Base-by-base conservation (phyloP, 139 green algal genomes). In the Picochlorum sp. region DNA sequence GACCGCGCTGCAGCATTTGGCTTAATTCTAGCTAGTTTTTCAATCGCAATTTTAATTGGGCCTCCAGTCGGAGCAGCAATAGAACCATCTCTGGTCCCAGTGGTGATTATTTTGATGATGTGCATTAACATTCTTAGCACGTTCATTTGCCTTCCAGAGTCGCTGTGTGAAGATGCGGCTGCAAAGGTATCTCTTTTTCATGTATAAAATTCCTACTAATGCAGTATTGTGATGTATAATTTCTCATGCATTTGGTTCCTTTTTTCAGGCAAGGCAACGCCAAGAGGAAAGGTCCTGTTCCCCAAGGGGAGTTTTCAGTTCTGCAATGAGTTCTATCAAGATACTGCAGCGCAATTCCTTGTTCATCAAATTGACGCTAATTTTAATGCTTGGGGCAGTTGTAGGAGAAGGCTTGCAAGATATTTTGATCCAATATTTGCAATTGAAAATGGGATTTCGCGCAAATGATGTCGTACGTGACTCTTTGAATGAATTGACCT, bases 391-490 rank as follows among this genome's bases (percentile, higher is more conserved):
- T 30, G 33, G 41, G 9, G 67, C 64, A 5, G 50, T 82, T 31
- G 64, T 75, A 16, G 44, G 6, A 59, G 79, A 85, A 51, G 76
- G 74, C 6, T n/a, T 83, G 49, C 67, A 81, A 26, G 83, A 88
- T 57, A 65, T 88, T 49, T 56, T 91, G 20, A 57, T 84, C 9
- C 84, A 93, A 68, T 93, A 92, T 70, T 68, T 92, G 16, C 82
- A 93, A 72, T 56, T 89, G 5, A 76, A 75, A 33, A 55, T 90
- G 31, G 70, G 68, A 28, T 90, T 86, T 68, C 76, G 52, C n/a
- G 81, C 77, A 4, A 40, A 50, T 4, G 84, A 91, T 53, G 30
- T 36, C n/a, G n/a, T n/a, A n/a, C n/a, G n/a, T n/a, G n/a, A n/a
- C n/a, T n/a, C n/a, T n/a, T n/a, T n/a, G n/a, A n/a, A n/a, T n/a